These are phyloP conservation scores for Fraxinus latifolia DNA, from an alignment of 305 asterid species.

Conservation along the genomic window DNA sequence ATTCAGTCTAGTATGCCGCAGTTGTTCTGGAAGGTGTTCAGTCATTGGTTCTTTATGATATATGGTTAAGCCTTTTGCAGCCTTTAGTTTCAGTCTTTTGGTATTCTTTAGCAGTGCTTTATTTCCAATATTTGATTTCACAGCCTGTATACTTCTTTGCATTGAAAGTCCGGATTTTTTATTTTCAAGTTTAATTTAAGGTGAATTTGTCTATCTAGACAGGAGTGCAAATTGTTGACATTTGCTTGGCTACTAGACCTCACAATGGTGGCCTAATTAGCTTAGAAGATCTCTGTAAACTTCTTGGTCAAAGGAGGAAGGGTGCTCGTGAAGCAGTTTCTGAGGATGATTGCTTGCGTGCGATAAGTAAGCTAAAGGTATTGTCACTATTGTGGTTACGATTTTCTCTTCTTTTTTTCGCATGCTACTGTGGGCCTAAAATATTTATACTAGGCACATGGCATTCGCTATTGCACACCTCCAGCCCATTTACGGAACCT, in stretches of 20 bases:
- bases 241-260: slow-evolving; percentile 82
- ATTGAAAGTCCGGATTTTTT: neutral
- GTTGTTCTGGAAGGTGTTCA: neutral
- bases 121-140: neutral
- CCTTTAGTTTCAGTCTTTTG: neutral
- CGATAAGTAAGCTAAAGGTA: slow-evolving; percentile 97
- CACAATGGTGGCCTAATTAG: slow-evolving; percentile 90
- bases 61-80: neutral
- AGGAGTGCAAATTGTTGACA: slow-evolving; percentile 95
- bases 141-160: slow-evolving; percentile 11
- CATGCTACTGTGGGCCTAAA: neutral
- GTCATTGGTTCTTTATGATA: neutral
- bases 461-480: neutral
- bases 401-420: neutral
- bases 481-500: neutral
- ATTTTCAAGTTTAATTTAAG: slow-evolving; percentile 27
- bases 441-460: neutral
- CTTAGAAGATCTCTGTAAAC: slow-evolving; percentile 79
- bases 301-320: slow-evolving; percentile 75
- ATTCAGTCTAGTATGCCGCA: neutral
- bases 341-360: slow-evolving; percentile 97
- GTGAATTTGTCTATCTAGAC: slow-evolving; percentile 47
- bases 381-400: neutral
- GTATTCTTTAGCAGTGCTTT: neutral
- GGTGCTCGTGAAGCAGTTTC: slow-evolving; percentile 83